Base-by-base conservation (phyloP, 768 basidiomycete genomes). In the Tricholoma hemisulphureum region DNA sequence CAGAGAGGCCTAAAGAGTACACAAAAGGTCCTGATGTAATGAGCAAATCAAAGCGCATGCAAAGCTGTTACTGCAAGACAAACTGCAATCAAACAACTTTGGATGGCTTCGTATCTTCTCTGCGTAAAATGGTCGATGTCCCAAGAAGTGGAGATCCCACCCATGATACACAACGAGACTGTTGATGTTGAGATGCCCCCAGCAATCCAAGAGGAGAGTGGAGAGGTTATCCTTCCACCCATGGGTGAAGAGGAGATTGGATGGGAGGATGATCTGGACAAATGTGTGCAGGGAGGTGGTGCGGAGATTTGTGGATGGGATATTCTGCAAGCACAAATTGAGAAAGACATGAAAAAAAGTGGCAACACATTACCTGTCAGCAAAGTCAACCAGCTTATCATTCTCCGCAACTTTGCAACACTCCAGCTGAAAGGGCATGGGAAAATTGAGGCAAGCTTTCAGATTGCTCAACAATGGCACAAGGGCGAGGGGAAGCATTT, bases 1-100 rank as follows among this genome's bases (percentile, higher is more conserved):
- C 45, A 57, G 56, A 26, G 29, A 46, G 56, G 20, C 56, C 56
- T 16, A 57, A 31, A 14, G 45, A 29, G 32, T 59, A 59, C 32
- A 34, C n/a, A n/a, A n/a, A n/a, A n/a, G n/a, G n/a, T n/a, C n/a
- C n/a, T n/a, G n/a, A n/a, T n/a, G n/a, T n/a, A n/a, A 51, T 37
- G 32, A 51, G 39, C 13, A 57, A 57, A 52, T 51, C 51, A 35
- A n/a, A 26, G 9, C 29, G 35, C 18, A 58, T 51, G 6, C 21
- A 50, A 9, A 18, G 20, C 16, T 28, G 50, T 14, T 51, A 58
- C 34, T 11, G 9, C 18, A 28, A 45, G 23, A 13, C 18, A 23
- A 35, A 32, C 26, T 29, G 28, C 7, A 24, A 24, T 6, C 55
- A 56, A 35, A 29, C 11, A 6, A 50, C 9, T 7, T 23, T 56